Base-by-base conservation (phyloP, 2,329 filamentous ascomycete species). In the Ilyonectria robusta region DNA sequence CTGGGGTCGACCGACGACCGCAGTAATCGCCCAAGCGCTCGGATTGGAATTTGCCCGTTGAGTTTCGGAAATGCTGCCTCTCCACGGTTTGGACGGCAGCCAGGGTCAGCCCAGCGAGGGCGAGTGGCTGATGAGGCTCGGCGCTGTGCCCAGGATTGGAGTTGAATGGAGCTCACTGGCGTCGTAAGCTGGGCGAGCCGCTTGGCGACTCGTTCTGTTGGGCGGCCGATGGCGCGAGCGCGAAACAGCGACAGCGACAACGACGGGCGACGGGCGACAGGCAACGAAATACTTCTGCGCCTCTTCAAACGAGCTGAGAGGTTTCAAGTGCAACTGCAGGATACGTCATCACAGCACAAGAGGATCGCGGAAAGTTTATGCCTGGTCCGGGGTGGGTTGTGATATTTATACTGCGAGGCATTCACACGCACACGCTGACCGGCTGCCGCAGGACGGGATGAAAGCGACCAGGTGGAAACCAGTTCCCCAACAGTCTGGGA, bases 121-220 rank as follows among this genome's bases (percentile, higher is more conserved):
- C 60, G 26, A 33, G 63, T 62, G 58, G 58, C 63, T 60, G 58
- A 66, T 66, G 63, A 66, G 63, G 63, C 63, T 66, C 63, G 63
- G 63, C 57, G 44, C 62, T 56, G 57, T n/a, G 58, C 19, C 44
- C 19, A 44, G 21, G 35, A 50, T 40, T 40, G 57, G 61, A 53
- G 40, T 33, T 33, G 37, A 33, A 60, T 33, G 31, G 46, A 51
- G 33, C 57, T 35, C 37, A n/a, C 46, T 29, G 63, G 58, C 51
- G 63, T 66, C 63, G 63, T 66, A 55, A 66, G 58, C 63, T 57
- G 47, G 63, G 53, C 51, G 31, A 13, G 37, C 53, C 63, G 63
- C 62, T 55, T 44, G 48, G 55, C 53, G 51, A 35, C 44, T 40
- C 23, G 42, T 58, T 48, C 59, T 61, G 63, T 66, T 66, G 58